phyloP scores from a whole-genome alignment of 768 basidiomycete genomes.

The Leccinum variicolor region DNA sequence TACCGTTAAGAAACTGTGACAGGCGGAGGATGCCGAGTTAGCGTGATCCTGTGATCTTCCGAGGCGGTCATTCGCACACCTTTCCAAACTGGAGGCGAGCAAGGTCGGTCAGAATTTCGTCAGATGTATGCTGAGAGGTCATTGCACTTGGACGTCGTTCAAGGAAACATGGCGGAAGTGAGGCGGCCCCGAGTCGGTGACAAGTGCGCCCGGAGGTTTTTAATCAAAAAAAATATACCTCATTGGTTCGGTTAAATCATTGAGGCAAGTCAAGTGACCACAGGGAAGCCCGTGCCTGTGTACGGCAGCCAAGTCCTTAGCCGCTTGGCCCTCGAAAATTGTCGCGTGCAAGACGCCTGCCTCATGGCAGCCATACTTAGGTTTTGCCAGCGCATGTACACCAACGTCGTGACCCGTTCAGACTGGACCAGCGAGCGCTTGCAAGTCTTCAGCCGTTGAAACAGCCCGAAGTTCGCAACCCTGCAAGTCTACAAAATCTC shows the following conservation, averaged over 20 bases:
- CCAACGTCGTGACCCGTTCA: no score
- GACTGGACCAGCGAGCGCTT: no score
- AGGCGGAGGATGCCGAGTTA: background rate
- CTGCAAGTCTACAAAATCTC: no score
- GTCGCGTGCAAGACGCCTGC: no score
- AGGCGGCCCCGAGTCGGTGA: no score
- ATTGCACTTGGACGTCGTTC: constrained; percentile 2
- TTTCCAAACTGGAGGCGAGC: constrained; percentile 20
- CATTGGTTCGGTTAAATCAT: background rate
- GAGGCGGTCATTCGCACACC: constrained; percentile 5
- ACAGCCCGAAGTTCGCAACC: no score
- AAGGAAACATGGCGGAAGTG: background rate
- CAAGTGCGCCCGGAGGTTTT: no score
- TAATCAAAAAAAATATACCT: background rate
- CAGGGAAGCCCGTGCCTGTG: background rate
- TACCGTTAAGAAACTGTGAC: constrained; percentile 22
- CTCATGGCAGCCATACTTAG: no score
- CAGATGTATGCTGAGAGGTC: background rate
- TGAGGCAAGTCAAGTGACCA: background rate
- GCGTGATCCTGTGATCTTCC: background rate
- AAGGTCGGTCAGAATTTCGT: constrained; percentile 9
- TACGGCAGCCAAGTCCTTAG: no score
- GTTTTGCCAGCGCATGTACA: no score
- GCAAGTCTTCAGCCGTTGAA: no score
- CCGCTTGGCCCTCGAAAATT: no score